phyloP scores from a whole-genome alignment of 148 eudicot species.

The Chenopodium album region DNA sequence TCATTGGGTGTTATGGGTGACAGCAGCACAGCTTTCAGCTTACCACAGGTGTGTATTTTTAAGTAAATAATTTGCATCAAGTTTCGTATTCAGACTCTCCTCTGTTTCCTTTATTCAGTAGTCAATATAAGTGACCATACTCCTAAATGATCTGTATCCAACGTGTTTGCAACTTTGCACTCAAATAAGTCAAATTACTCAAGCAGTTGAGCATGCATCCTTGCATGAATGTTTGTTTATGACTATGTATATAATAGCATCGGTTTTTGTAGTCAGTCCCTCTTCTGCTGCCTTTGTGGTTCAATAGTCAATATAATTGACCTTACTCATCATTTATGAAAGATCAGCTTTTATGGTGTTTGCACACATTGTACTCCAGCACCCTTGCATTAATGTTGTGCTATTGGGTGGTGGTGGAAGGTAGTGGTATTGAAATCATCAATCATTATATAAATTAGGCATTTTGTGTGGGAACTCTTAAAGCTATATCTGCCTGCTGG shows the following conservation, averaged over 20 bases:
- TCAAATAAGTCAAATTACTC: no score
- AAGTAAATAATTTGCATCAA: neutral
- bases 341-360: neutral
- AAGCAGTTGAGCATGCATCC: neutral
- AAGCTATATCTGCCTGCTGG: neutral
- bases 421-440: neutral
- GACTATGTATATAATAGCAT: neutral
- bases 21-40: conserved; percentile 94
- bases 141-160: neutral
- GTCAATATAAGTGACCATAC: neutral
- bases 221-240: neutral
- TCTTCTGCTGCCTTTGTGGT: neutral
- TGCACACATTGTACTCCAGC: neutral
- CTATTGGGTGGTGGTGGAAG: neutral
- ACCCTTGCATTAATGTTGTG: neutral
- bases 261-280: neutral
- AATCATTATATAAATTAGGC: no score
- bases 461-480: neutral
- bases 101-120: neutral
- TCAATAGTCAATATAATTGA: neutral
- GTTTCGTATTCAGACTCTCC: neutral
- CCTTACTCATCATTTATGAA: neutral
- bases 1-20: conserved; percentile 95
- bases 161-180: neutral
- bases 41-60: conserved; percentile 71